Base-by-base conservation (phyloP, 2,329 filamentous ascomycete species). In the Stagonosporopsis cucurbitacearum region DNA sequence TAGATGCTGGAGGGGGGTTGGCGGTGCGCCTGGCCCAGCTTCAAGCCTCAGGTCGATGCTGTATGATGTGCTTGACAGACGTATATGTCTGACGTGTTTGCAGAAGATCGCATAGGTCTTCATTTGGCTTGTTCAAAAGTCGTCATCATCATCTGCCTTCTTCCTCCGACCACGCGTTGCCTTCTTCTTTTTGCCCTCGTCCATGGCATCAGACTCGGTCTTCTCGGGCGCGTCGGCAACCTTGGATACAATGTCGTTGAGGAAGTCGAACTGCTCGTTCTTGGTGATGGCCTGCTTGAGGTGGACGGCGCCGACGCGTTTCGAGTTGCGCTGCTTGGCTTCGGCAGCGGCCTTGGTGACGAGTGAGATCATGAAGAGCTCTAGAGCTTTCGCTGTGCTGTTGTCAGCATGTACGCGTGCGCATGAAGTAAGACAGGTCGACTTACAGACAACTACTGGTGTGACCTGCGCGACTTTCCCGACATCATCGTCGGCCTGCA, bases 401-500 rank as follows among this genome's bases (percentile, higher is more conserved):
- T 6, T 20, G 58, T 68, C 12, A 67, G 58, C 8, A 33, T 7
- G 12, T 13, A n/a, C 8, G 19, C 15, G 19, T 1, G 12, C 17
- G 47, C 12, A 9, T 23, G 23, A 15, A 63, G 59, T 46, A 15
- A 36, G 30, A 4, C 33, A 11, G 26, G 17, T 5, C 4, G 12
- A 80, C 84, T 71, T 82, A 86, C 86, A 87, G 40, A 98, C 94
- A 23, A 94, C 95, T 53, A 96, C 96, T 15, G 94, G 94, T 0
- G 95, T 97, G 59, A 98, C 95, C 77, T 99, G 95, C 4, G 95
- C 93, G 9, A 99, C 95, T 79, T 99, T 99, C 59, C 95, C 95
- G 0, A 99, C 93, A 74, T 99, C 95, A 72, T 99, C 95, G 71
- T 99, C 95, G 11, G 94, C 94, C 78, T 99, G 95, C 95, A 99